These are phyloP conservation scores for Neurospora sp. DNA, from an alignment of 495 filamentous ascomycete species.

Conservation along the genomic window DNA sequence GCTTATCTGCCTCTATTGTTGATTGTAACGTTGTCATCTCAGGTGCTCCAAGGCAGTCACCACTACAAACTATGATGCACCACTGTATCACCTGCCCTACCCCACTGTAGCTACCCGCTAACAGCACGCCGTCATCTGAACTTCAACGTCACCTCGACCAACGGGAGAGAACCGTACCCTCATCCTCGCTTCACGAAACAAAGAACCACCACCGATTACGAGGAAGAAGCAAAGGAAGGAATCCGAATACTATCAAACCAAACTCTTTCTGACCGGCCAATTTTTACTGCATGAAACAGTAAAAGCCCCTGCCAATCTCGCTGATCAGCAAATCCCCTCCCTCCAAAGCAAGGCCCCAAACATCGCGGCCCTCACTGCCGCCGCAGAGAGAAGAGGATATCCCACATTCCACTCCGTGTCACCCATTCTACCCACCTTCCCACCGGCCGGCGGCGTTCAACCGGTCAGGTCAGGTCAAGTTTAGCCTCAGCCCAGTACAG, in stretches of 20 bases:
- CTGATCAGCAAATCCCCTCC: not conserved
- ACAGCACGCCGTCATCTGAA: not conserved
- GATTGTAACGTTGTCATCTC: not conserved
- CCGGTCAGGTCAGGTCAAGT: not conserved
- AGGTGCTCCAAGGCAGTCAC: not conserved
- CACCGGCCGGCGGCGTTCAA: not conserved
- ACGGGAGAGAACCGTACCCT: not conserved
- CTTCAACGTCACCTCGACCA: not conserved
- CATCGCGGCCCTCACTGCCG: not conserved
- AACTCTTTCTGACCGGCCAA: not conserved
- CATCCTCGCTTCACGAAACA: not conserved
- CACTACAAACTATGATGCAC: not conserved
- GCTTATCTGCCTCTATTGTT: not conserved
- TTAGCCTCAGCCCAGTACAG: not conserved
- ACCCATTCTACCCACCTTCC: not conserved
- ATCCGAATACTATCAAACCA: not conserved
- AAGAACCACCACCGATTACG: not conserved
- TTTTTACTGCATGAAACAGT: not conserved
- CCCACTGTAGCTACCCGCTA: not conserved
- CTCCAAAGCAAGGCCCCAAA: not conserved
- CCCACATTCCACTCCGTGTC: not conserved
- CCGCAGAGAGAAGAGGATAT: not conserved
- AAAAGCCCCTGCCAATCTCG: not conserved
- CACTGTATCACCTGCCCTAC: not conserved
- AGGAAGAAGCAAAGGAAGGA: not conserved